phyloP scores from a whole-genome alignment of 1,139 yeast genomes.

The Candida tunisiensis region DNA sequence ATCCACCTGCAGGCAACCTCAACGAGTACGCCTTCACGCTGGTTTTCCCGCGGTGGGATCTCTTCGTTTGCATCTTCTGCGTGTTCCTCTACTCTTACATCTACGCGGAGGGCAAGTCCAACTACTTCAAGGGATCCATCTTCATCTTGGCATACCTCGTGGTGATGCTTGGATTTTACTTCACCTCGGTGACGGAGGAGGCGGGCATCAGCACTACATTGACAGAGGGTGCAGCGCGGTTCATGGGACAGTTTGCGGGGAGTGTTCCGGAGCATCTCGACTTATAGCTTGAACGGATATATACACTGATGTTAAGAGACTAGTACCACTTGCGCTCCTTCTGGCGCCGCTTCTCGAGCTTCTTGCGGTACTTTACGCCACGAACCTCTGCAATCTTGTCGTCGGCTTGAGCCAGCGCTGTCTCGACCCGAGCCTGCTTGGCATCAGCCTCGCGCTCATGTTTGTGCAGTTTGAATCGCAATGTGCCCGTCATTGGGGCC shows the following conservation, averaged over 20 bases:
- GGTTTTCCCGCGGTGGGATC: constrained; percentile 92
- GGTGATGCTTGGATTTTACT: constrained; percentile 68
- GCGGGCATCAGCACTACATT: too few relatives aligned
- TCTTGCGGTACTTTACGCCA: constrained; percentile 24
- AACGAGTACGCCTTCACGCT: constrained; percentile 50
- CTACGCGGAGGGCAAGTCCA: constrained; percentile 93
- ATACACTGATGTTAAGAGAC: too few relatives aligned
- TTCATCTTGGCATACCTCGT: constrained; percentile 66
- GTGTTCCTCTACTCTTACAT: constrained; percentile 84
- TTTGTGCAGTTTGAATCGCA: constrained; percentile 64
- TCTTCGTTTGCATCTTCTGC: constrained; percentile 70
- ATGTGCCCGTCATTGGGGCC: constrained; percentile 53
- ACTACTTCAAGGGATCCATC: constrained; percentile 90
- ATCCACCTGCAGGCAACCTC: constrained; percentile 12
- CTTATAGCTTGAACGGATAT: too few relatives aligned
- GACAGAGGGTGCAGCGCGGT: too few relatives aligned
- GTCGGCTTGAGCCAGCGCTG: constrained; percentile 63
- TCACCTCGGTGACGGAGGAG: constrained; percentile 29
- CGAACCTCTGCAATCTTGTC: constrained; percentile 47
- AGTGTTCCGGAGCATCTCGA: too few relatives aligned
- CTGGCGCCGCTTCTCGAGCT: constrained; percentile 11
- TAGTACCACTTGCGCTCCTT: too few relatives aligned
- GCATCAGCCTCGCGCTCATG: constrained; percentile 57
- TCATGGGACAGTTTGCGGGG: too few relatives aligned
- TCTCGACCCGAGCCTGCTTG: constrained; percentile 39